phyloP scores from a whole-genome alignment of 306 rosid species.

The Chamaecrista fasciculata region DNA sequence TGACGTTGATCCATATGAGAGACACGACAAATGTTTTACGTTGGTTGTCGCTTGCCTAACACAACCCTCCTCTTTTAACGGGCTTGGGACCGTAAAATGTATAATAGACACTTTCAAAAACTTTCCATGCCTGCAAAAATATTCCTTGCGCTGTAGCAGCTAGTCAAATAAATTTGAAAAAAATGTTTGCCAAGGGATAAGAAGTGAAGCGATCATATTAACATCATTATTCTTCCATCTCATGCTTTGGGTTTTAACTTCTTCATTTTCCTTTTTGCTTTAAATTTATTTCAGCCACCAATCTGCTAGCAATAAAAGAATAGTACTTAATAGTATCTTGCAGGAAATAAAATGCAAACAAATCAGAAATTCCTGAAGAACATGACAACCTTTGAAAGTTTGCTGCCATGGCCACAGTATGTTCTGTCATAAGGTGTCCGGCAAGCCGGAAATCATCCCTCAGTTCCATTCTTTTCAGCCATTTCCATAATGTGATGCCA shows the following conservation, averaged over 20 bases:
- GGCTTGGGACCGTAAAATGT: too few species aligned
- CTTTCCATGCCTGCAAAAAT: conserved; percentile 56
- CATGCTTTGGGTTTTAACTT: conserved; percentile 44
- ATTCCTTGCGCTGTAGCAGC: conserved; percentile 50
- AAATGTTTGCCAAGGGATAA: background rate
- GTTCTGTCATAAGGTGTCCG: conserved; percentile 48
- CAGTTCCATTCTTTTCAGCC: conserved; percentile 49
- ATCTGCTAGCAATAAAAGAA: conserved; percentile 37
- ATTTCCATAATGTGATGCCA: conserved; percentile 63
- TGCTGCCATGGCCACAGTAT: conserved; percentile 50
- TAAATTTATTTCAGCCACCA: conserved; percentile 53
- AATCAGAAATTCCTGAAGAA: conserved; percentile 11
- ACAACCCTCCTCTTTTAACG: too few species aligned
- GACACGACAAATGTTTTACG: too few species aligned
- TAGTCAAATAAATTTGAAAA: conserved; percentile 38
- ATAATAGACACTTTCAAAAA: conserved; percentile 50
- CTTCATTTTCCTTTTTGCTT: conserved; percentile 42
- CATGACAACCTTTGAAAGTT: conserved; percentile 51
- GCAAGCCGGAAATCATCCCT: conserved; percentile 57
- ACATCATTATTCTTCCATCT: conserved; percentile 50
- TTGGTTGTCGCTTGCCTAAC: too few species aligned
- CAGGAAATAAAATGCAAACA: background rate
- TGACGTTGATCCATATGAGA: too few species aligned
- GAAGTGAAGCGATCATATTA: conserved; percentile 16
- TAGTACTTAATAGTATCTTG: background rate